These are phyloP conservation scores for Westerdykella ornata DNA, from an alignment of 2,329 filamentous ascomycete species.

Conservation along the genomic window DNA sequence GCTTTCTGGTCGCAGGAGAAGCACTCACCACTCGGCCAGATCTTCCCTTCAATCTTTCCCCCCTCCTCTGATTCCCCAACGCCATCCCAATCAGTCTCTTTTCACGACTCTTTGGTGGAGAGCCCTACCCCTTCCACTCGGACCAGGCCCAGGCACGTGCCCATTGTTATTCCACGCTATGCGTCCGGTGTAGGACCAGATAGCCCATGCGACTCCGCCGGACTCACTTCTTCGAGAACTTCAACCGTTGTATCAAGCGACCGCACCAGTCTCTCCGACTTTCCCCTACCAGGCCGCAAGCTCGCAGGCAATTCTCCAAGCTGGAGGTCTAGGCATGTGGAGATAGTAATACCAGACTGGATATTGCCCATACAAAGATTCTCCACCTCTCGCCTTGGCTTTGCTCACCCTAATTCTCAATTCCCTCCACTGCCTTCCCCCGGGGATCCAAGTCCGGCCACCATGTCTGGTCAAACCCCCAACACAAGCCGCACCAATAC, in stretches of 20 bases:
- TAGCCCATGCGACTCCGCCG: slow-evolving; percentile 32
- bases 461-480: slow-evolving; percentile 40
- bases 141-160: slow-evolving; percentile 39
- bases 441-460: slow-evolving; percentile 25
- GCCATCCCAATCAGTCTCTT: slow-evolving; percentile 11
- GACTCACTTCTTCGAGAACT: slow-evolving; percentile 29
- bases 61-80: slow-evolving; percentile 18
- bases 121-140: slow-evolving; percentile 17
- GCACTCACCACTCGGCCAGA: slow-evolving; percentile 24
- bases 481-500: slow-evolving; percentile 42
- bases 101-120: slow-evolving; percentile 15
- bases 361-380: slow-evolving; percentile 39
- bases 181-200: slow-evolving; percentile 33
- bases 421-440: slow-evolving; percentile 13
- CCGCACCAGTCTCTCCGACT: slow-evolving; percentile 24
- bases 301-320: slow-evolving; percentile 27
- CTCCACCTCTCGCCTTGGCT: slow-evolving; percentile 29
- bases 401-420: slow-evolving; percentile 17
- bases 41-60: slow-evolving; percentile 20
- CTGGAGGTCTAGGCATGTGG: slow-evolving; percentile 42
- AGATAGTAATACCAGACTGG: slow-evolving; percentile 44
- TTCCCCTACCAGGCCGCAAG: slow-evolving; percentile 23
- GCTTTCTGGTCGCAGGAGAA: slow-evolving; percentile 21
- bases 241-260: slow-evolving; percentile 26
- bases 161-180: slow-evolving; percentile 41